Evolutionary conservation across 2,329 filamentous ascomycete species (phyloP), one percentile per base, ranked within the genome.

Genomic region (Penicillium sp.): DNA sequence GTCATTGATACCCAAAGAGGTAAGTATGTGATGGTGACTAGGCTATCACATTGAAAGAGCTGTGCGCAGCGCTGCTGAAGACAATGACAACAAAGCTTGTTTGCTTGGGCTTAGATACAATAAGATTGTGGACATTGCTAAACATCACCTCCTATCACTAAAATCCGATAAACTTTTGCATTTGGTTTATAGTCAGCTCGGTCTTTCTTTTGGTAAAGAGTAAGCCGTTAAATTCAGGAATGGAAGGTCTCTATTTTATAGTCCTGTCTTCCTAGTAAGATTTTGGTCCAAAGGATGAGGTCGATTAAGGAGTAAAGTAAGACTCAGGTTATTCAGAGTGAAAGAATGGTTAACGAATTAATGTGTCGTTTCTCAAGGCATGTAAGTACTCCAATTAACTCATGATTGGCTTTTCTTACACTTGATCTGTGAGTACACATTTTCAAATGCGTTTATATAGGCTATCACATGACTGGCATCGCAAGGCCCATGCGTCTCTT

Each of bases 381-480:
- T 12, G 6, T 37, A 37, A 6, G 6, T 15, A 15, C 3, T 24
- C 32, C 32, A 3, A n/a, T 33, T 7, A 33, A n/a, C 31, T 6
- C 31, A n/a, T 10, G 2, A 34, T 17, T 34, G 8, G 17, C 9
- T 10, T 34, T n/a, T 8, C 32, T 6, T 7, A n/a, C 10, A n/a
- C n/a, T 34, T 34, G n/a, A 19, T 34, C 17, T n/a, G 32, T n/a
- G 7, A 5, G 8, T 10, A 10, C 3, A 17, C 21, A 21, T 35
- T 13, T 35, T 35, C 33, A 2, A 19, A 35, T 6, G 5, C 2
- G 17, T 21, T 22, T 31, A 32, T 29, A 32, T 17, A 31, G 28
- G 19, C 10, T n/a, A 13, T 44, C 33, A 45, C 43, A 45, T 45
- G 43, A 45, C 43, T 21, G 12, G n/a, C 42, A 44, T 34, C 21